Evolutionary conservation across 352 stramenopile species (phyloP).

Genomic region (Phytophthora fragariae): DNA sequence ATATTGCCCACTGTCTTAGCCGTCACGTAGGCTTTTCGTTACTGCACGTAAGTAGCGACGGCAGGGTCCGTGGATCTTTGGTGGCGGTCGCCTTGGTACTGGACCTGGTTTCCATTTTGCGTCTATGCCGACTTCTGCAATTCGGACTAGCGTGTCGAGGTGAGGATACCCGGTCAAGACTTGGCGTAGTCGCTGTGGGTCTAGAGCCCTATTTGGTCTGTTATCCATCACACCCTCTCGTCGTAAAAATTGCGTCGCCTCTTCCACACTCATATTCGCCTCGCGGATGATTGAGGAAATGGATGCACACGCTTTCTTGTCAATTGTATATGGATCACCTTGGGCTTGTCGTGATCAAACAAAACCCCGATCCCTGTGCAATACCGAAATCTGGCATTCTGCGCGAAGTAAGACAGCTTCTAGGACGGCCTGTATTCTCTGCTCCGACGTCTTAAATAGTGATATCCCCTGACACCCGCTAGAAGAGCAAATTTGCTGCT

Average conservation of each 20-base stretch:
- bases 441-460: not conserved
- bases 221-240: not conserved
- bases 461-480: not conserved
- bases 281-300: slow-evolving; percentile 3
- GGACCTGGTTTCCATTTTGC: not conserved
- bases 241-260: slow-evolving; percentile 14
- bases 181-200: not conserved
- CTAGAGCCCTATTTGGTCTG: slow-evolving; percentile 21
- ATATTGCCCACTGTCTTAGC: slow-evolving; percentile 24
- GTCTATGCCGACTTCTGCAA: slow-evolving; percentile 11
- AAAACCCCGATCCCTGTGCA: no score
- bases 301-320: slow-evolving; percentile 3
- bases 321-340: not conserved
- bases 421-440: not conserved
- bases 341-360: no score
- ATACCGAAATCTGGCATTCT: not conserved
- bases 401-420: not conserved
- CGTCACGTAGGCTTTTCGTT: slow-evolving; percentile 8
- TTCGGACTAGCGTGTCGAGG: not conserved
- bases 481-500: no score
- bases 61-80: slow-evolving; percentile 14
- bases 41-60: slow-evolving; percentile 9
- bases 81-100: not conserved
- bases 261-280: slow-evolving; percentile 8
- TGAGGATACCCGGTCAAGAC: slow-evolving; percentile 8